phyloP scores from a whole-genome alignment of 2,329 filamentous ascomycete species.

The Cytospora leucostoma region DNA sequence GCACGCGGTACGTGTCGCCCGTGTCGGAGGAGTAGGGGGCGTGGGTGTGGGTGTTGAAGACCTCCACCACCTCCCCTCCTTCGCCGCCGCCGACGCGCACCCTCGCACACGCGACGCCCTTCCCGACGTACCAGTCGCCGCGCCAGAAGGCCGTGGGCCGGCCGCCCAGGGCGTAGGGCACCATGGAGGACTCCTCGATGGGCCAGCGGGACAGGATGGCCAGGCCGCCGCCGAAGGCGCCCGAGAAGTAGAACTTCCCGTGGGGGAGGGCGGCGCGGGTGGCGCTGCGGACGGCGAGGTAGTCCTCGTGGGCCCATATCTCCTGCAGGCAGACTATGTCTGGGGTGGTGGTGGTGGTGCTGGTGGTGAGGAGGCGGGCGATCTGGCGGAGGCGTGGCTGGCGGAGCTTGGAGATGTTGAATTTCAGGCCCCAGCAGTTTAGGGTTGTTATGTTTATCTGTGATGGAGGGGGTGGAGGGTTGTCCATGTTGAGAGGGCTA shows the following conservation, averaged over 20 bases:
- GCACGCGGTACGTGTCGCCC: conserved; percentile 83
- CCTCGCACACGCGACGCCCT: conserved; percentile 83
- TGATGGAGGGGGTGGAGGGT: conserved; percentile 42
- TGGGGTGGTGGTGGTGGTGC: conserved; percentile 68
- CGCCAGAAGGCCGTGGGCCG: conserved; percentile 90
- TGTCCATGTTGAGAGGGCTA: conserved; percentile 30
- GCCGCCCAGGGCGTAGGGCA: conserved; percentile 86
- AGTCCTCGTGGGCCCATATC: conserved; percentile 88
- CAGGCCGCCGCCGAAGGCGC: conserved; percentile 85
- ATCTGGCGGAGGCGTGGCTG: conserved; percentile 80
- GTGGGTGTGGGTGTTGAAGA: conserved; percentile 92
- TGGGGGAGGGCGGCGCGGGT: conserved; percentile 77
- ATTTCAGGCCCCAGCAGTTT: conserved; percentile 97
- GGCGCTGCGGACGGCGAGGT: conserved; percentile 70
- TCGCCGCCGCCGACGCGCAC: conserved; percentile 70
- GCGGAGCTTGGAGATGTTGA: conserved; percentile 72
- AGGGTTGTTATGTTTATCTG: conserved; percentile 80
- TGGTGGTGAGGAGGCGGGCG: conserved; percentile 74
- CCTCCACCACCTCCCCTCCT: conserved; percentile 71
- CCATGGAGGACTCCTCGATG: conserved; percentile 86
- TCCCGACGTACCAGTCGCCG: conserved; percentile 95
- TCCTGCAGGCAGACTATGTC: conserved; percentile 94
- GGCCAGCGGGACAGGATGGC: conserved; percentile 91
- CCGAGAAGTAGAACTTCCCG: conserved; percentile 90
- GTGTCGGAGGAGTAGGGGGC: conserved; percentile 77